Evolutionary conservation across 257 asterid species (phyloP).

Genomic region (Oldenlandia corymbosa): DNA sequence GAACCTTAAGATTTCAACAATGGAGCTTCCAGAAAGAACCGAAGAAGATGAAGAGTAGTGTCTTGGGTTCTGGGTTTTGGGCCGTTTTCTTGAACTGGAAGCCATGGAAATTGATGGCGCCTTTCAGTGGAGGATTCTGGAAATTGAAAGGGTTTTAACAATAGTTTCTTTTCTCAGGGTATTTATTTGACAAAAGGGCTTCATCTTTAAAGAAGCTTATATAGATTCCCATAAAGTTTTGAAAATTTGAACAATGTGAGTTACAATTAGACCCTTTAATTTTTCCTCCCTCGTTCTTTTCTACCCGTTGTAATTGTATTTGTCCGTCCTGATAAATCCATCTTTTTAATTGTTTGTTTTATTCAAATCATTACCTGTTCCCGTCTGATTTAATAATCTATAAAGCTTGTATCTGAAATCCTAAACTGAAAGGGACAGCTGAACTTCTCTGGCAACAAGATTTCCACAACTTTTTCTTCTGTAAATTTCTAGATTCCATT

Average conservation of each 20-base stretch:
- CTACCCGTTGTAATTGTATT: not conserved
- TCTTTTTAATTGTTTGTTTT: not conserved
- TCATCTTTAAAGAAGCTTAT: too few species aligned
- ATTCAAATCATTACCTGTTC: not conserved
- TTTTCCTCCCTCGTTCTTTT: not conserved
- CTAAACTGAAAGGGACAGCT: conserved; percentile 3
- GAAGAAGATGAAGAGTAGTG: conserved; percentile 7
- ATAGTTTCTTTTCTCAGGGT: too few species aligned
- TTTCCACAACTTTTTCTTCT: not conserved
- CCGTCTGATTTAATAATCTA: not conserved
- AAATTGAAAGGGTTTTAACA: too few species aligned
- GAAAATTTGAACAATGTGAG: not conserved
- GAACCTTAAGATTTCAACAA: conserved; percentile 38
- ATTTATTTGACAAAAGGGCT: too few species aligned
- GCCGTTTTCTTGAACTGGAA: conserved; percentile 20
- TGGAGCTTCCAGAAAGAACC: conserved; percentile 4
- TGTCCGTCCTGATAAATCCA: too few species aligned
- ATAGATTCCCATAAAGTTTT: too few species aligned
- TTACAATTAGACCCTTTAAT: not conserved
- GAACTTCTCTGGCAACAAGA: conserved; percentile 4
- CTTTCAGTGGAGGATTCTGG: not conserved
- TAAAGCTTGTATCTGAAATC: not conserved
- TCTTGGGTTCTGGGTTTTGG: conserved; percentile 12
- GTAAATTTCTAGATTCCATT: not conserved
- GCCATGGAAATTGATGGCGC: conserved; percentile 15